Base-by-base conservation (phyloP, 2,329 filamentous ascomycete species). In the Tolypocladium ophioglossoides region DNA sequence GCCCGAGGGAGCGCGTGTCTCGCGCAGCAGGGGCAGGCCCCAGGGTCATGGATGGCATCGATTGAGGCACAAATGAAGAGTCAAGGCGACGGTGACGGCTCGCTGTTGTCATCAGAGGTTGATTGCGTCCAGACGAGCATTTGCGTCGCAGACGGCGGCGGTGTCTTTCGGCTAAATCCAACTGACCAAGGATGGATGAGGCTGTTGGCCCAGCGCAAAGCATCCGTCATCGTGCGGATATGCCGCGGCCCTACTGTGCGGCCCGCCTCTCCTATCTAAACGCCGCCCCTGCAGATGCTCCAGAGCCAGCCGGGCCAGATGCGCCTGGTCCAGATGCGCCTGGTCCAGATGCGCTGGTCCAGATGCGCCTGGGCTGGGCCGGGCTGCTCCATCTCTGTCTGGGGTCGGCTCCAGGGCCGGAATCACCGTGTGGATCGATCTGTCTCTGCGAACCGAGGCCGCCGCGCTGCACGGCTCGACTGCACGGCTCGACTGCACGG, bases 171-270 rank as follows among this genome's bases (percentile, higher is more conserved):
- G 48, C 48, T 37, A 50, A 50, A 37, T 37, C 32, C 47, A 37
- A 12, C 5, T 22, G 8, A 3, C 16, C 16, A 11, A 10, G 41
- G 22, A 7, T 14, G 20, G 40, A 30, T 30, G 40, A 18, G 30
- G 41, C n/a, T n/a, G n/a, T n/a, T n/a, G n/a, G n/a, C n/a, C n/a
- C n/a, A n/a, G n/a, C n/a, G n/a, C n/a, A n/a, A 52, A 52, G 56
- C 50, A 53, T 49, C 46, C 34, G 52, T 41, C 56, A 54, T 52
- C 51, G 56, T 58, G 55, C 51, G 55, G 51, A 54, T 51, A 34
- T 16, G 44, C 30, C 34, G 38, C 57, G 57, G 57, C 52, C 50
- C 47, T 57, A 58, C 57, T 58, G 56, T 58, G 53, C 57, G 57
- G 57, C 55, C 57, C 56, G 57, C 55, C 50, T n/a, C 27, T 3